Evolutionary conservation across 176 grass and related monocot species (phyloP).

Genomic region (Thinopyrum elongatum): DNA sequence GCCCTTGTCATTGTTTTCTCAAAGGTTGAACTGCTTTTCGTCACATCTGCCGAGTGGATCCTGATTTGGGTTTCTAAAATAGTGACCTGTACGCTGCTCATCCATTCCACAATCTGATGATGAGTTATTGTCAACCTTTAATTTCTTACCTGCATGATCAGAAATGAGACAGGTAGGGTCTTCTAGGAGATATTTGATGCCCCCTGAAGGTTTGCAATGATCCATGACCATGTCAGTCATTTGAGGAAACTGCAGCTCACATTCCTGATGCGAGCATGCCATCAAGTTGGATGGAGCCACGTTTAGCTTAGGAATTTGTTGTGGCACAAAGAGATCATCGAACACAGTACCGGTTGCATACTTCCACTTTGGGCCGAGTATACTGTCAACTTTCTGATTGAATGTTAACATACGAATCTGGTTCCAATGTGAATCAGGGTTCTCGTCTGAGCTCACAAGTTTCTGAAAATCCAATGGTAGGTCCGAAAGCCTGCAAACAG

Average conservation of each 20-base stretch:
- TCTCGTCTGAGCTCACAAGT: constrained; percentile 40
- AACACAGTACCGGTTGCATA: neutral
- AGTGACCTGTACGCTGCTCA: constrained; percentile 26
- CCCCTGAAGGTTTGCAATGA: constrained; percentile 15
- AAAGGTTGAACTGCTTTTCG: neutral
- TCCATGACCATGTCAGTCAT: constrained; percentile 30
- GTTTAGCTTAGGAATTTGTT: constrained; percentile 36
- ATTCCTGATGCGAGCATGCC: constrained; percentile 33
- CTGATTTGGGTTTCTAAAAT: constrained; percentile 31
- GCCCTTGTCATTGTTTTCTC: constrained; percentile 7
- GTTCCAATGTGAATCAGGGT: constrained; percentile 33
- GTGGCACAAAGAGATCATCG: constrained; percentile 32
- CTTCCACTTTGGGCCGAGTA: constrained; percentile 45
- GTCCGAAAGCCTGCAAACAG: constrained; percentile 32
- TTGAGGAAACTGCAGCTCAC: constrained; percentile 17
- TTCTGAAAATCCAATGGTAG: constrained; percentile 32
- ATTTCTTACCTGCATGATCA: constrained; percentile 26
- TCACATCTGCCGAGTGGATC: neutral
- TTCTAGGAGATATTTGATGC: constrained; percentile 8
- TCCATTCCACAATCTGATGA: constrained; percentile 24
- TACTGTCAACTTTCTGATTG: constrained; percentile 52
- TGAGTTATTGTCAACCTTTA: constrained; percentile 34
- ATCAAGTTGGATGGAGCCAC: constrained; percentile 29
- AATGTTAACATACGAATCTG: constrained; percentile 57
- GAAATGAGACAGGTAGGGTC: constrained; percentile 25